Percentiles rank a stretch among this genome's conserved stretches.
phyloP scores from a whole-genome alignment of 208 protist genomes.

The Crithidia expoeki region DNA sequence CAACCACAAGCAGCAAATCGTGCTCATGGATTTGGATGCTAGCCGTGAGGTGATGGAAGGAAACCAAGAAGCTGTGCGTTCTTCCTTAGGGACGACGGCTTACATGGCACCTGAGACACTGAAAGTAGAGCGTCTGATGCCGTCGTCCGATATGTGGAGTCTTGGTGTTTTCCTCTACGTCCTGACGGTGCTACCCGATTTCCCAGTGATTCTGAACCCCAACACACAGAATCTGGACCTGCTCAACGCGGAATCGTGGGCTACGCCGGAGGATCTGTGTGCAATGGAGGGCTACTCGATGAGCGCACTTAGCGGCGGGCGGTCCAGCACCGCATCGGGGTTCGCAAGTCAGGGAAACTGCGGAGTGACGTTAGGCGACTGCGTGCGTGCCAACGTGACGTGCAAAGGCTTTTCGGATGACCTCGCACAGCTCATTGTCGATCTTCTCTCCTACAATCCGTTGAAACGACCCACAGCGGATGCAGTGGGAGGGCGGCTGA shows the following conservation, averaged over 20 bases:
- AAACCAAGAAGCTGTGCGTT: slow-evolving; percentile 36
- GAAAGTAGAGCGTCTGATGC: slow-evolving; percentile 59
- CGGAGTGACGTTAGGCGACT: slow-evolving; percentile 45
- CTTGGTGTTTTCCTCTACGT: slow-evolving; percentile 82
- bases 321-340: not conserved
- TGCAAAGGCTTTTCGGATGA: slow-evolving; percentile 51
- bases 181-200: slow-evolving; percentile 74
- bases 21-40: slow-evolving; percentile 83
- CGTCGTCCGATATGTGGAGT: slow-evolving; percentile 83
- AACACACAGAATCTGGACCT: slow-evolving; percentile 50
- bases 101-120: slow-evolving; percentile 85
- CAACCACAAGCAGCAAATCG: slow-evolving; percentile 53
- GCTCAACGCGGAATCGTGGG: slow-evolving; percentile 69
- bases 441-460: slow-evolving; percentile 67
- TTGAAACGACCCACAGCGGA: slow-evolving; percentile 51
- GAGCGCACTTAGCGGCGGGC: slow-evolving; percentile 24
- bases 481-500: slow-evolving; percentile 43
- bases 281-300: slow-evolving; percentile 42
- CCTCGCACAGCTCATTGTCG: slow-evolving; percentile 53
- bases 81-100: slow-evolving; percentile 51
- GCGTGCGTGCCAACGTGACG: slow-evolving; percentile 42
- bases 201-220: slow-evolving; percentile 70
- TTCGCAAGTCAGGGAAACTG: slow-evolving; percentile 3
- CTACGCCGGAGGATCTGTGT: slow-evolving; percentile 44
- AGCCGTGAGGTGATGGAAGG: slow-evolving; percentile 49